Base-by-base conservation (phyloP, 2,329 filamentous ascomycete species). In the Sporothrix brunneoviolacea region DNA sequence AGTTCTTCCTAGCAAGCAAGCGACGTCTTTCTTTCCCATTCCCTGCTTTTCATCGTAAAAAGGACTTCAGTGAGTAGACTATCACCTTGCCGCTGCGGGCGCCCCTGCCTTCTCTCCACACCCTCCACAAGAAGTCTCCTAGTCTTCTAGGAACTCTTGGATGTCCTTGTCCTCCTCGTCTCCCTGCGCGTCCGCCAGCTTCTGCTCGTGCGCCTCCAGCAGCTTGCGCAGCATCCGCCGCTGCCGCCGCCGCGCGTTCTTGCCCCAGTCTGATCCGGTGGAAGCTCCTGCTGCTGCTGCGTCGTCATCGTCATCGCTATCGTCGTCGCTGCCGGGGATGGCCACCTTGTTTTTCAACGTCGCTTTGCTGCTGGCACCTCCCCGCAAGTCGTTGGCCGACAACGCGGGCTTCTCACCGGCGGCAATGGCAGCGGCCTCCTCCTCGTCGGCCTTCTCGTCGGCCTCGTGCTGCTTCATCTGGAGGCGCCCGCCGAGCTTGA, bases 141-240 rank as follows among this genome's bases (percentile, higher is more conserved):
- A 76, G 61, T 81, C 75, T 59, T 79, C 74, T 64, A 90, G 65
- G 60, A 84, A 80, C 66, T 90, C 83, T 62, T 82, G 77, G 58
- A 91, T 84, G 64, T 90, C 84, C 68, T 86, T 84, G 64, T 88
- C 84, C 54, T 84, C 80, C 57, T 86, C 75, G 52, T 83, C 79
- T 58, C 83, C 81, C 53, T 70, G 65, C 44, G 70, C 64, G 59
- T 80, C 74, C 57, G 75, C 70, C 58, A 79, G 66, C 60, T 68
- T 66, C 68, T 79, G 72, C 68, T 86, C 83, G 57, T 81, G 73
- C 42, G 74, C 76, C 59, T 82, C 81, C 54, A 87, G 65, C 60
- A 85, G 63, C 61, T 81, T 77, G 72, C 81, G 82, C 54, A 86
- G 70, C 65, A 85, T 75, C 57, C 77, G 75, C 61, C 83, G 76